Evolutionary conservation across 108 stramenopile genomes (phyloP), one percentile per base, ranked within the genome.

Genomic region (Conticribra weissflogii): DNA sequence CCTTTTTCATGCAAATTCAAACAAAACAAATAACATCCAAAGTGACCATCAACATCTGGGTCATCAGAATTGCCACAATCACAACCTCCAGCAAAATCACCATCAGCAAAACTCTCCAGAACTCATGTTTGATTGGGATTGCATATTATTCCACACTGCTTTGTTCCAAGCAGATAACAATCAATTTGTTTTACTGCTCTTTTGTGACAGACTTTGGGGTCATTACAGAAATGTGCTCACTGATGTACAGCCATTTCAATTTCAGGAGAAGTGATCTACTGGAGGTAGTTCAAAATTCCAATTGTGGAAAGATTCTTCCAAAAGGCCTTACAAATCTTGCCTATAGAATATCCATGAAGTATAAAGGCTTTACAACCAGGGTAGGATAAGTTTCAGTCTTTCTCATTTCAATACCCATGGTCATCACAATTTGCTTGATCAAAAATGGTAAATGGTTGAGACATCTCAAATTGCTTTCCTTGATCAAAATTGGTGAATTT

Each of bases 151-250:
- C 88, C 85, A 54, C 81, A 57, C 17, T 85, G 49, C 0, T 34
- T 18, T 5, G 83, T 85, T 25, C 67, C 45, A 0, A 56, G 52
- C 22, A 88, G 66, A 59, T 88, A 88, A 8, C 82, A 76, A 2
- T 68, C 56, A 55, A 88, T 88, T 15, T 56, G 45, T 55, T 81
- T 88, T 0, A 88, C 70, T 3, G n/a, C n/a, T n/a, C n/a, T n/a
- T n/a, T n/a, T n/a, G n/a, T n/a, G n/a, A n/a, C n/a, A n/a, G n/a
- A n/a, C n/a, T n/a, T n/a, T n/a, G n/a, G n/a, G n/a, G n/a, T n/a
- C n/a, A n/a, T n/a, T n/a, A n/a, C n/a, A n/a, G n/a, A n/a, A n/a
- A n/a, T n/a, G n/a, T n/a, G n/a, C n/a, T n/a, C n/a, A n/a, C n/a
- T n/a, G n/a, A n/a, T n/a, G n/a, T n/a, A n/a, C n/a, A n/a, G n/a